Percentiles rank a stretch among this genome's conserved stretches.
phyloP scores from a whole-genome alignment of 2,329 filamentous ascomycete species.

The Penicillium digitatum region DNA sequence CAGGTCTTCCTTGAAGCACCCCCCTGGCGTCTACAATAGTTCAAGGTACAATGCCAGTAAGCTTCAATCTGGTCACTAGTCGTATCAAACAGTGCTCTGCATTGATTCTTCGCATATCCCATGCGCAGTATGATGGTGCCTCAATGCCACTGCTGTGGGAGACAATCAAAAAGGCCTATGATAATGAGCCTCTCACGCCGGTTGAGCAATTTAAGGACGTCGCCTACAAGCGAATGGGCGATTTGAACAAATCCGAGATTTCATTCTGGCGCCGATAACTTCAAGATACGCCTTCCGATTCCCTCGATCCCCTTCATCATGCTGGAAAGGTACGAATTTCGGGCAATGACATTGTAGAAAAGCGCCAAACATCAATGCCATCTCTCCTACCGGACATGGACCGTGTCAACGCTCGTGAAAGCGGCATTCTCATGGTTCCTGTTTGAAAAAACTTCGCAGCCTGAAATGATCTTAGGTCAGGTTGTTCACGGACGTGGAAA shows the following conservation, averaged over 20 bases:
- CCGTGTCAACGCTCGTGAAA: constrained; percentile 8
- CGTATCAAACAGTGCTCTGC: background rate
- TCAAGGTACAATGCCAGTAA: background rate
- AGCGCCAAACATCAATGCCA: background rate
- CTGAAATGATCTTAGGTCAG: constrained; percentile 10
- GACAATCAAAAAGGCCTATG: background rate
- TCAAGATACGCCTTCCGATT: background rate
- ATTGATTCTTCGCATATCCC: background rate
- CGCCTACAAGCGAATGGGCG: background rate
- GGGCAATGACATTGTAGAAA: background rate
- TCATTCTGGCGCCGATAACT: background rate
- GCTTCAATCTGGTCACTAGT: constrained; percentile 1
- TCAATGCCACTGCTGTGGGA: constrained; percentile 1
- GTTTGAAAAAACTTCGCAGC: background rate
- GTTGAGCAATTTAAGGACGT: background rate
- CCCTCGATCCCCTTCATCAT: background rate
- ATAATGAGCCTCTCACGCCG: background rate
- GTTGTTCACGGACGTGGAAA: constrained; percentile 11
- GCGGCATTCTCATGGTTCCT: constrained; percentile 9
- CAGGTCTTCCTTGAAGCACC: background rate
- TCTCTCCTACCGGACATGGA: background rate
- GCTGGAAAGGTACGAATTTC: background rate
- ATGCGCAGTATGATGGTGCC: constrained; percentile 6
- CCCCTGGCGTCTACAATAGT: background rate
- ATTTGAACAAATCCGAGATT: background rate